Evolutionary conservation across 495 filamentous ascomycete genomes (phyloP), one percentile per base, ranked within the genome.

Genomic region (Podospora pseudoanserina): DNA sequence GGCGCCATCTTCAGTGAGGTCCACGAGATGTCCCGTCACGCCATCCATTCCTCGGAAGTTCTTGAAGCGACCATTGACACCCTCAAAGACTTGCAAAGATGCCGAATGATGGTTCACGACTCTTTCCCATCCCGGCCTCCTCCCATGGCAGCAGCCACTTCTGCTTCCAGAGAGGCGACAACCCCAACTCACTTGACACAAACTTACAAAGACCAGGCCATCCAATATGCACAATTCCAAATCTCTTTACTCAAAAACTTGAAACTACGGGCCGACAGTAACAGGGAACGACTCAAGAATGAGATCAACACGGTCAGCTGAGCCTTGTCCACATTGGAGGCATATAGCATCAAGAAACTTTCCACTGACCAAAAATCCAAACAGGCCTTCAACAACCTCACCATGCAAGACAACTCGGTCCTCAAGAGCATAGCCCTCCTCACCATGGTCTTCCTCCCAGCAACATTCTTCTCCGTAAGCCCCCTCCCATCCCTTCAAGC

Each of bases 361-460:
- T n/a, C 11, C 2, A 26, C 59, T 61, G 9, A 61, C 13, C 4
- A 49, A 9, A 7, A 49, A 39, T 19, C 1, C 9, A 63, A 63
- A 32, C 64, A 70, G 70, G 70, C 67, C 13, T 74, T 70, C 63
- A 74, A 74, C 59, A 74, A 65, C 44, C 27, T 74, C 19, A 57
- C 72, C 1, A 54, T 70, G 18, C 70, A 74, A 54, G 81, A 83
- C 65, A 81, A 79, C 68, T 67, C 65, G n/a, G 75, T 78, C 19
- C 81, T 80, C 78, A 83, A 78, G 64, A 78, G 73, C 3, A 81
- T 83, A n/a, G 75, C 80, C 0, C 59, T 81, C 2, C 55, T 82
- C 49, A 82, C 80, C 1, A 80, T 81, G 79, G 60, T 81, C 0
- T 82, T 82, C 55, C 68, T 82, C 2, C 80, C 80, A 9, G 74